Percentiles rank a stretch among this genome's conserved stretches.
Conservation (phyloP, 192 early-diverging fungal genomes). For the Spizellomyces sp. region DNA sequence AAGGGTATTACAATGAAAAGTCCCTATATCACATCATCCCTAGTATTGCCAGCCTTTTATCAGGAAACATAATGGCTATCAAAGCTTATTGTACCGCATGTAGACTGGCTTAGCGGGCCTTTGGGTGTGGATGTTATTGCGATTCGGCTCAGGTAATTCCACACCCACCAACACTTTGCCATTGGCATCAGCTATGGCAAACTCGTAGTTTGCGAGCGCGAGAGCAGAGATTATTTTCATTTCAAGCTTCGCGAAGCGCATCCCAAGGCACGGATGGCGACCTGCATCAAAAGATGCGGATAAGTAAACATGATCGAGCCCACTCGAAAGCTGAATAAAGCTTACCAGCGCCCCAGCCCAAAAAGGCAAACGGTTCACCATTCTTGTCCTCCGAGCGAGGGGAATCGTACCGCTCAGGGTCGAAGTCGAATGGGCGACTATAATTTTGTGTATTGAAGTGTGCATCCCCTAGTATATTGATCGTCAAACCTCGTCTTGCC, state of each 20-base stretch:
- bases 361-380: neutral
- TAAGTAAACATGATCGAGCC: no score
- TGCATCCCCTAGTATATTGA: neutral
- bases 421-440: neutral
- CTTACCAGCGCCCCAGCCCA: neutral
- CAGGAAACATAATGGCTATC: no score
- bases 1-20: no score
- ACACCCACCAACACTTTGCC: neutral
- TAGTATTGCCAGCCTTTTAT: no score
- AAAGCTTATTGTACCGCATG: neutral
- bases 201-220: neutral
- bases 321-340: no score
- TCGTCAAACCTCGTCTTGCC: neutral
- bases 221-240: neutral
- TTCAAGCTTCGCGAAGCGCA: neutral
- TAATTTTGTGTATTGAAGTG: neutral
- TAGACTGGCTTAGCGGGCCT: conserved; percentile 1
- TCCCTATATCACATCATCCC: no score
- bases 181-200: neutral
- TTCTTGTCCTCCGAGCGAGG: neutral
- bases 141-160: neutral
- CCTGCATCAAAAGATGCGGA: neutral
- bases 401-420: neutral
- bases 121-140: neutral
- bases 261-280: neutral